Percentiles rank a stretch among this genome's conserved stretches.
Evolutionary conservation across 805 yeast genomes (phyloP).

Genomic region (Cyberlindnera mrakii): DNA sequence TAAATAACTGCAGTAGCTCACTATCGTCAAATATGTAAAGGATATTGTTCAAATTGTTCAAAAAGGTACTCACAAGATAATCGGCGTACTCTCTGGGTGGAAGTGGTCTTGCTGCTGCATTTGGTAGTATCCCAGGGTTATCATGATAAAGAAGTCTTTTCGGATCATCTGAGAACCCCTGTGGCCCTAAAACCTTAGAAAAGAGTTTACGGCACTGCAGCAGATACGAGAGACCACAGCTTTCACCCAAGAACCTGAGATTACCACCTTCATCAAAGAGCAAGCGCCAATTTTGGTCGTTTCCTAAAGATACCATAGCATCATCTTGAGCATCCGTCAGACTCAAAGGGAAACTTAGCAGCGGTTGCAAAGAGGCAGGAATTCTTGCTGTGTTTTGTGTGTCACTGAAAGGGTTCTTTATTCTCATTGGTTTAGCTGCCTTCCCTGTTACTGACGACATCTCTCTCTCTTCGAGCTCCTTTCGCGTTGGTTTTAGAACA

Average conservation of each 20-base stretch:
- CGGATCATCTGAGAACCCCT: conserved; percentile 34
- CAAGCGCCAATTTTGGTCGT: conserved; percentile 23
- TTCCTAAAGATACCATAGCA: conserved; percentile 6
- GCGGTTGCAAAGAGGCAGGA: conserved; percentile 17
- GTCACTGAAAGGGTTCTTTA: background rate
- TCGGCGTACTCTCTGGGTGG: conserved; percentile 28
- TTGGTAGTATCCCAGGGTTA: conserved; percentile 12
- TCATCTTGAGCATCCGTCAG: conserved; percentile 13
- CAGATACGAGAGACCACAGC: conserved; percentile 35
- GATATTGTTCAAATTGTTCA: conserved; percentile 34
- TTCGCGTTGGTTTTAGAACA: conserved; percentile 17
- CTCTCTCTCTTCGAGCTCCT: conserved; percentile 2
- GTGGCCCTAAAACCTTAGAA: conserved; percentile 25
- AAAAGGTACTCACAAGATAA: conserved; percentile 28
- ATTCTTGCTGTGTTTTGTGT: conserved; percentile 5
- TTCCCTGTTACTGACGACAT: conserved; percentile 1
- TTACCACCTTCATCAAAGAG: conserved; percentile 32
- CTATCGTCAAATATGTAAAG: conserved; percentile 34
- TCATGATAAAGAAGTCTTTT: conserved; percentile 32
- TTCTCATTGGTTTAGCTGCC: background rate
- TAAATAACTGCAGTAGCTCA: conserved; percentile 25
- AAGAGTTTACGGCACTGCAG: conserved; percentile 36
- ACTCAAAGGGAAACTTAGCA: conserved; percentile 15
- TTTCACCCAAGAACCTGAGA: conserved; percentile 35
- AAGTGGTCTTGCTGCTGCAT: conserved; percentile 19